phyloP scores from a whole-genome alignment of 2,329 filamentous ascomycete genomes.

The Fusarium keratoplasticum region DNA sequence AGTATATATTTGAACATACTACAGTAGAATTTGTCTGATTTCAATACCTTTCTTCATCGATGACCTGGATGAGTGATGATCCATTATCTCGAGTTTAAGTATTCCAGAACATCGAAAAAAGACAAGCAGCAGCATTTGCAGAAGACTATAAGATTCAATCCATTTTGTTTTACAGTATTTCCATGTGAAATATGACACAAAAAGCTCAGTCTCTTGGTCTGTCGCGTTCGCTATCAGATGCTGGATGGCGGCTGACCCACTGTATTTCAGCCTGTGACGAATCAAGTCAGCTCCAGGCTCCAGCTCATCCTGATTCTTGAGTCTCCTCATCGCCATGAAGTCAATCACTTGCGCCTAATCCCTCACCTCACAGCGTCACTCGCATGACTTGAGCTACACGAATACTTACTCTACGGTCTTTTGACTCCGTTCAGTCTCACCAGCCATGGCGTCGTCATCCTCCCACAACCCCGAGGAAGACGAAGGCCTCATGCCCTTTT shows the following conservation, averaged over 20 bases:
- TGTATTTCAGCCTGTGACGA: neutral
- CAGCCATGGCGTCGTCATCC: constrained; percentile 27
- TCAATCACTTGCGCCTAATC: neutral
- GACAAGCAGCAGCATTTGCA: too few relatives aligned
- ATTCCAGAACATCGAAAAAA: too few relatives aligned
- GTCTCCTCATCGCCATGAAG: neutral
- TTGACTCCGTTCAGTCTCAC: too few relatives aligned
- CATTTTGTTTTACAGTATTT: too few relatives aligned
- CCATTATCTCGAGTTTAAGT: too few relatives aligned
- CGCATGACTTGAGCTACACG: too few relatives aligned
- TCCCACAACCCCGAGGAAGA: neutral
- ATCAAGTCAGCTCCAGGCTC: neutral
- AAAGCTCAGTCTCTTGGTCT: neutral
- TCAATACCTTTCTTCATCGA: neutral
- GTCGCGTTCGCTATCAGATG: neutral
- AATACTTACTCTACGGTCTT: too few relatives aligned
- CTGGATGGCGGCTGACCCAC: neutral
- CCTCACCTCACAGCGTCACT: neutral
- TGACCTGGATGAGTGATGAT: too few relatives aligned
- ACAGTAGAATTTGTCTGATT: neutral
- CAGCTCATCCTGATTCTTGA: neutral
- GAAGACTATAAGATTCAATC: too few relatives aligned
- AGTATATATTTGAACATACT: constrained; percentile 4
- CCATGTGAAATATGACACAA: neutral
- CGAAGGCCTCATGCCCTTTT: constrained; percentile 34